Evolutionary conservation across 2,329 filamentous ascomycete species (phyloP), one percentile per base, ranked within the genome.

Genomic region (Herpotrichia juniperi): DNA sequence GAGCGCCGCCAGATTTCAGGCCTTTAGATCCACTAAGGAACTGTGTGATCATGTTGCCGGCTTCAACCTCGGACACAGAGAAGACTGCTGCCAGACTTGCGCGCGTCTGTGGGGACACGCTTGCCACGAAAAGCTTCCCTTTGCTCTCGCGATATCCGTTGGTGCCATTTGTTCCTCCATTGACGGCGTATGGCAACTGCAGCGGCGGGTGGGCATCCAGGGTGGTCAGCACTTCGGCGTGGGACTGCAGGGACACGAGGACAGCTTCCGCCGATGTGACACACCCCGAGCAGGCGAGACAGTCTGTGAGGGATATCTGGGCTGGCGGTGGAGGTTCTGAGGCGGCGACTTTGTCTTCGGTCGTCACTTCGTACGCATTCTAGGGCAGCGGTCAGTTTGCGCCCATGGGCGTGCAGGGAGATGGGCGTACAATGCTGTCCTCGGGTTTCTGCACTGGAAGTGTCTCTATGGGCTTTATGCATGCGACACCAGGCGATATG

Each of bases 251-350:
- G 52, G 90, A 94, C 46, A 99, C 92, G 35, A 99, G 85, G n/a
- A 99, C 91, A 14, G 94, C 94, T 77, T 99, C 94, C 42, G 94
- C 94, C 5, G 93, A 96, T 17, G 94, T 99, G 46, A 99, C 94
- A 74, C 94, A 99, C 47, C 94, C 94, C 9, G 94, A 97, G 75
- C 94, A 99, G 46, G 94, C 94, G 45, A 99, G 87, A 69, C 94
- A 99, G 76, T 99, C 94, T 6, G 94, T 97, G 55, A 99, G 84
- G 43, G 93, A 97, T 64, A 99, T 97, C 71, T 96, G 87, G 6
- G 93, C 93, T 1, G 93, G 90, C 3, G 86, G 82, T 46, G 86
- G 82, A 47, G 83, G 82, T 56, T 86, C 77, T 45, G 74, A 67
- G 37, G 72, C 74, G 30, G 73, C 71, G 53, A 87, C 79, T 67